Evolutionary conservation across 2,329 filamentous ascomycete species (phyloP).

Genomic region (Pseudocercospora macadamiae): DNA sequence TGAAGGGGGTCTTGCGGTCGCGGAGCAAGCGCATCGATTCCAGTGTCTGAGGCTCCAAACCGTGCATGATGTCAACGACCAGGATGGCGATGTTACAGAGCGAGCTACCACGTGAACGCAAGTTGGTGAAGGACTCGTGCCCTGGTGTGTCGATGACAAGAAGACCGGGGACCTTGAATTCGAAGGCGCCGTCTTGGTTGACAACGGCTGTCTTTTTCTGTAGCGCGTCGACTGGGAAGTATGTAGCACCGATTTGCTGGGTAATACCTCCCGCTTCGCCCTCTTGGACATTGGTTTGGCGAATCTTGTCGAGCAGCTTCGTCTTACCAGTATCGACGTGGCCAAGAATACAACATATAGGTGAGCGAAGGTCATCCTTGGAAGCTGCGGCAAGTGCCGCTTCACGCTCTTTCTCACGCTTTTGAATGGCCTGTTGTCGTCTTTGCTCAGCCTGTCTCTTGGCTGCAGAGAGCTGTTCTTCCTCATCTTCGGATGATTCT

Average conservation of each 20-base stretch:
- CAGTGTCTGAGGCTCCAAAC: conserved; percentile 92
- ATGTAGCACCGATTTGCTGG: conserved; percentile 98
- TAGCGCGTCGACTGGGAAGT: conserved; percentile 95
- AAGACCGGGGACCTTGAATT: conserved; percentile 97
- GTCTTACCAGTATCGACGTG: conserved; percentile 99
- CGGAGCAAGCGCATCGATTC: conserved; percentile 95
- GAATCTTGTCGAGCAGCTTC: conserved; percentile 97
- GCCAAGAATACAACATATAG: conserved; percentile 98
- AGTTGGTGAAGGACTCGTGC: conserved; percentile 99
- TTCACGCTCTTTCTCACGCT: conserved; percentile 86
- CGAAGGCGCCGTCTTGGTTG: conserved; percentile 85
- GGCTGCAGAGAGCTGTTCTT: conserved; percentile 75
- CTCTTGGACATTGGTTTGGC: conserved; percentile 97
- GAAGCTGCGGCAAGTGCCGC: conserved; percentile 89
- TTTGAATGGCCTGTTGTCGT: conserved; percentile 86
- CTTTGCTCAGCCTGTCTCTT: conserved; percentile 72
- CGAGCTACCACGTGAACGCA: conserved; percentile 93
- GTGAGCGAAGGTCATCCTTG: conserved; percentile 91
- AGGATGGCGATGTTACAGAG: conserved; percentile 99
- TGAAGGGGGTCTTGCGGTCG: conserved; percentile 94
- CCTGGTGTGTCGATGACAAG: conserved; percentile 97
- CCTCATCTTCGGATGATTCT: conserved; percentile 62
- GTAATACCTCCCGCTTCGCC: conserved; percentile 99
- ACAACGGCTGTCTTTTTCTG: conserved; percentile 90
- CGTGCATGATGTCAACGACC: conserved; percentile 99